A percentile compares a stretch with the other conserved stretches of the same genome.
These are phyloP conservation scores for Cystofilobasidium macerans DNA, from an alignment of 768 basidiomycete species.

Conservation along the genomic window DNA sequence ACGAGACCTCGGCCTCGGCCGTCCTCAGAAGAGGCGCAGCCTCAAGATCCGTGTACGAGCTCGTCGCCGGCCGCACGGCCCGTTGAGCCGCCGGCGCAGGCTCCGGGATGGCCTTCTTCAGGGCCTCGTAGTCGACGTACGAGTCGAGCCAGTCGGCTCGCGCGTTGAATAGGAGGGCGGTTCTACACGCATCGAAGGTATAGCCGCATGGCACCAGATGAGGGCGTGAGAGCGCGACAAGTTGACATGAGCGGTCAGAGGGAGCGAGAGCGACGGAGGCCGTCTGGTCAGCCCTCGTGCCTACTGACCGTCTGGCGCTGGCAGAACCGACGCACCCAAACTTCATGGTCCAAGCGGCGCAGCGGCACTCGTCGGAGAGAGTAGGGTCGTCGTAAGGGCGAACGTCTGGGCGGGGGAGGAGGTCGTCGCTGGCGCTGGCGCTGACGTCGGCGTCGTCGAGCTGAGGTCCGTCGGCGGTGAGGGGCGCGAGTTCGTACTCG, in stretches of 20 bases:
- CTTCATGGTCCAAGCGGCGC: constrained; percentile 35
- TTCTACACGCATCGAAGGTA: constrained; percentile 27
- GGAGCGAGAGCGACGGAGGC: not conserved
- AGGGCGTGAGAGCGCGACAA: too few species aligned
- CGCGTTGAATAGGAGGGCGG: constrained; percentile 38
- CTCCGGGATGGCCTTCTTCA: constrained; percentile 39
- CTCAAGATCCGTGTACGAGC: constrained; percentile 33
- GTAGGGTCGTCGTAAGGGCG: not conserved
- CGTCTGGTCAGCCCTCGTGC: too few species aligned
- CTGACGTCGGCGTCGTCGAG: not conserved
- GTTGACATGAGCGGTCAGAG: not conserved
- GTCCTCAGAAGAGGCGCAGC: constrained; percentile 32
- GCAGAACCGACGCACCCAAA: constrained; percentile 37
- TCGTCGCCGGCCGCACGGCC: constrained; percentile 34
- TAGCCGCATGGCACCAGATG: too few species aligned
- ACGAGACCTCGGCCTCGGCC: constrained; percentile 15
- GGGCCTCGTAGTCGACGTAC: constrained; percentile 40
- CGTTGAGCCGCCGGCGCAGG: constrained; percentile 25
- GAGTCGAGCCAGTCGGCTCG: constrained; percentile 39
- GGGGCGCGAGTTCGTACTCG: not conserved
- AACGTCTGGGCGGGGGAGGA: not conserved
- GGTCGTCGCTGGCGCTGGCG: too few species aligned
- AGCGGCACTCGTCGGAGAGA: not conserved
- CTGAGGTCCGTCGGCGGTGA: not conserved
- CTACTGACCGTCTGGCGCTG: too few species aligned